Evolutionary conservation across 23 red algal species (phyloP).

Genomic region (Pyropia haitanensis): DNA sequence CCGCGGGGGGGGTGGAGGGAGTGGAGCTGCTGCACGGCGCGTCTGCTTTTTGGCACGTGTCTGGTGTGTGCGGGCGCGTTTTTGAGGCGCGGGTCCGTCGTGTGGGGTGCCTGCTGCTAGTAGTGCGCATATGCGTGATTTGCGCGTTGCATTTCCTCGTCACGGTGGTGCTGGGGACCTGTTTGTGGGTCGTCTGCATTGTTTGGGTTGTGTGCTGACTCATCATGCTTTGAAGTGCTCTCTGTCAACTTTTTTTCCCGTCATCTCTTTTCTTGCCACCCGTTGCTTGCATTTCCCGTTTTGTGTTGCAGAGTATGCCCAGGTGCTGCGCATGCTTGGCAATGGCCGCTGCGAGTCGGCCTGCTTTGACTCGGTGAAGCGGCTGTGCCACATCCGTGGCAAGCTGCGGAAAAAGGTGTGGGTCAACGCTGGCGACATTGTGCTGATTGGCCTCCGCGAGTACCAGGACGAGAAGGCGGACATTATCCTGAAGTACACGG

Average conservation of each 20-base stretch:
- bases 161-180: not conserved
- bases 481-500: slow-evolving; percentile 95
- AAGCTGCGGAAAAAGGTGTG: slow-evolving; percentile 99
- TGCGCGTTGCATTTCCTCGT: not conserved
- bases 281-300: not conserved
- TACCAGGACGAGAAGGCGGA: slow-evolving; percentile 98
- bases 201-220: not conserved
- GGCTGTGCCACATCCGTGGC: slow-evolving; percentile 95
- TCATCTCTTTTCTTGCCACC: not conserved
- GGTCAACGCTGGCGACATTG: slow-evolving; percentile 94
- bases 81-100: no score
- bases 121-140: not conserved
- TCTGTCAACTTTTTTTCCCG: no score
- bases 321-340: slow-evolving; percentile 91
- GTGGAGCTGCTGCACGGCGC: no score
- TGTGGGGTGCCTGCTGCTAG: no score
- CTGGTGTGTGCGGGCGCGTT: no score
- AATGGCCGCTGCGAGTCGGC: slow-evolving; percentile 92
- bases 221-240: no score
- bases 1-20: no score
- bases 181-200: not conserved
- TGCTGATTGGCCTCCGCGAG: slow-evolving; percentile 91
- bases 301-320: slow-evolving; percentile 83
- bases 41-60: no score
- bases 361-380: slow-evolving; percentile 87